A percentile compares a stretch with the other conserved stretches of the same genome.
phyloP scores from a whole-genome alignment of 345 rosid species.

The Atalantia buxifolia region DNA sequence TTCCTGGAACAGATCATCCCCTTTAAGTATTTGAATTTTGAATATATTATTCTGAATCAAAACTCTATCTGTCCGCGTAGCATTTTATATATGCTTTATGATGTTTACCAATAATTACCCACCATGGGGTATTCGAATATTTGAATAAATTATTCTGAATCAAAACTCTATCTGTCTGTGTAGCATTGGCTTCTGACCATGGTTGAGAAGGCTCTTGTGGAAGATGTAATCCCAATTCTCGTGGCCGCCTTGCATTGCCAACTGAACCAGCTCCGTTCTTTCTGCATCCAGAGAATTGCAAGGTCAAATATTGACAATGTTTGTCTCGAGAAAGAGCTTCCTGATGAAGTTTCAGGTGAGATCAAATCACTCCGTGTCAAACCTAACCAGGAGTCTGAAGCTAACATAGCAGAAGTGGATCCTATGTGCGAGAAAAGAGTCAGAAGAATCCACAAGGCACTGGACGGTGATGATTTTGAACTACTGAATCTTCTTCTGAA shows the following conservation, averaged over 20 bases:
- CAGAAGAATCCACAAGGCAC: constrained; percentile 35
- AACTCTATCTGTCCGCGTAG: neutral
- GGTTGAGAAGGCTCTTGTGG: constrained; percentile 29
- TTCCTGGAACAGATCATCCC: neutral
- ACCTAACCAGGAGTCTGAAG: constrained; percentile 10
- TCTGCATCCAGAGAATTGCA: constrained; percentile 25
- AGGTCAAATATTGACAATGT: constrained; percentile 29
- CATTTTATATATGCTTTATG: too few species aligned
- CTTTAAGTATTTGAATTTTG: neutral
- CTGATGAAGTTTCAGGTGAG: constrained; percentile 16
- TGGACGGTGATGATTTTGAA: constrained; percentile 40
- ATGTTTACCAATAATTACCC: neutral
- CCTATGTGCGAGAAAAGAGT: constrained; percentile 21
- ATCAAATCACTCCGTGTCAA: constrained; percentile 19
- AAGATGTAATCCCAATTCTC: constrained; percentile 39
- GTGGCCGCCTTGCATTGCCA: constrained; percentile 34
- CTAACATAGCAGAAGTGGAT: neutral
- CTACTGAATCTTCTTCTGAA: constrained; percentile 28
- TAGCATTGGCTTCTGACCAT: constrained; percentile 13
- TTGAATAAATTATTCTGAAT: neutral
- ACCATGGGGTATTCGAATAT: neutral
- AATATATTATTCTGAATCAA: constrained; percentile 5
- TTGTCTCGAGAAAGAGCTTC: constrained; percentile 37
- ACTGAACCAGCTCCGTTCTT: constrained; percentile 16
- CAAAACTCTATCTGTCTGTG: neutral